Conservation (phyloP, 305 asterid species). For the Andrographis paniculata region DNA sequence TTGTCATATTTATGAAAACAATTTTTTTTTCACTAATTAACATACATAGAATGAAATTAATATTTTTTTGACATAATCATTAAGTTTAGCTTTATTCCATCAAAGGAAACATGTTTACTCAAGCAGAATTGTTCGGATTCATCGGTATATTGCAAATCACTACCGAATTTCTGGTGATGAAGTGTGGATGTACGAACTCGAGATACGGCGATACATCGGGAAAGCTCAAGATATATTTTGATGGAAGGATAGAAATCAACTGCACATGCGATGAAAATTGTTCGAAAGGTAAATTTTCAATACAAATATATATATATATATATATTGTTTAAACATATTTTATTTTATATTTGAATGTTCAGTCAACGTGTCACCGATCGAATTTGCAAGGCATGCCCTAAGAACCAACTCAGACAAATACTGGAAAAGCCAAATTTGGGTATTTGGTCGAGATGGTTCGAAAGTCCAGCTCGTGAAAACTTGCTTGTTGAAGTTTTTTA, state of each 20-base stretch:
- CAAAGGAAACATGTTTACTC: background rate
- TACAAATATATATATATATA: background rate
- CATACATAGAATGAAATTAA: too few species aligned
- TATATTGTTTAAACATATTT: too few species aligned
- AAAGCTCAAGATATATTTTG: background rate
- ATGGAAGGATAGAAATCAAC: background rate
- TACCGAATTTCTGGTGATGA: background rate
- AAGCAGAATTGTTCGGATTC: background rate
- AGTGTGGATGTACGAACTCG: background rate
- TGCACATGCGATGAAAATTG: background rate
- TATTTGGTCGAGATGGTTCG: conserved; percentile 21
- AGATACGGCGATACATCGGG: background rate
- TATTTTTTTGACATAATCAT: too few species aligned
- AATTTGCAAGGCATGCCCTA: conserved; percentile 36
- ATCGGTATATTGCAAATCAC: background rate
- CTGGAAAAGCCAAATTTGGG: conserved; percentile 44
- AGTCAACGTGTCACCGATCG: conserved; percentile 29
- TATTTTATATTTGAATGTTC: background rate
- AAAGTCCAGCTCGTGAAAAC: conserved; percentile 24
- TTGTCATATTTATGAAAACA: too few species aligned
- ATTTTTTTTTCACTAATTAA: too few species aligned
- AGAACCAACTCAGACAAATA: conserved; percentile 14
- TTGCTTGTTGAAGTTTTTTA: conserved; percentile 26
- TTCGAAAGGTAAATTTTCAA: background rate
- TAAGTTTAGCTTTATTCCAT: too few species aligned